Evolutionary conservation across 202 grass and related monocot genomes (phyloP).

Genomic region (Zoysia matrella): DNA sequence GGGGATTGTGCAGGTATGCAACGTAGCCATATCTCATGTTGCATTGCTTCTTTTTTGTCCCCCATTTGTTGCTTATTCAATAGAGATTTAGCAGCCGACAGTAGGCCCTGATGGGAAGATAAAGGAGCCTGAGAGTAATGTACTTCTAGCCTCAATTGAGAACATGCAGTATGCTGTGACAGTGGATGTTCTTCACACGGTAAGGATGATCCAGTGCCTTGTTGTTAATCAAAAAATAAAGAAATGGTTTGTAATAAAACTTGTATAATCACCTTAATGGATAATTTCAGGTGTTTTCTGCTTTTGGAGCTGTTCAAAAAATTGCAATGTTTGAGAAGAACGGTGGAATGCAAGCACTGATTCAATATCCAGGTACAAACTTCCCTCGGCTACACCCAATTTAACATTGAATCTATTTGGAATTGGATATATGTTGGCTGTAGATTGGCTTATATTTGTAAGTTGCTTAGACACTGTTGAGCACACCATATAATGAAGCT

Average conservation of each 20-base stretch:
- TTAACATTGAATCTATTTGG: background rate
- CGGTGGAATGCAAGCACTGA: conserved; percentile 84
- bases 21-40: conserved; percentile 9
- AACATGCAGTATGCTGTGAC: conserved; percentile 64
- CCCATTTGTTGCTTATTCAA: conserved; percentile 10
- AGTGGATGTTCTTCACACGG: conserved; percentile 70
- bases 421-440: conserved; percentile 2
- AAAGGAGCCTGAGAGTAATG: conserved; percentile 87
- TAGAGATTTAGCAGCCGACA: conserved; percentile 60
- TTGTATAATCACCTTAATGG: conserved; percentile 31
- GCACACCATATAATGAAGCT: background rate
- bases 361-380: conserved; percentile 82
- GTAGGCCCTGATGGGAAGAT: conserved; percentile 84
- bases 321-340: conserved; percentile 97
- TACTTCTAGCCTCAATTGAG: conserved; percentile 86
- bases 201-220: conserved; percentile 48
- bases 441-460: conserved; percentile 7
- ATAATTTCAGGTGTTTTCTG: conserved; percentile 80
- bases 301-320: conserved; percentile 82
- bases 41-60: background rate
- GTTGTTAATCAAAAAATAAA: background rate
- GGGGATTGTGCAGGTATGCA: conserved; percentile 68
- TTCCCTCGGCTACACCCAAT: background rate
- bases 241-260: background rate
- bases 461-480: conserved; percentile 20